These are phyloP conservation scores for Yamadazyma philogaea DNA, from an alignment of 805 yeast species.

Conservation along the genomic window DNA sequence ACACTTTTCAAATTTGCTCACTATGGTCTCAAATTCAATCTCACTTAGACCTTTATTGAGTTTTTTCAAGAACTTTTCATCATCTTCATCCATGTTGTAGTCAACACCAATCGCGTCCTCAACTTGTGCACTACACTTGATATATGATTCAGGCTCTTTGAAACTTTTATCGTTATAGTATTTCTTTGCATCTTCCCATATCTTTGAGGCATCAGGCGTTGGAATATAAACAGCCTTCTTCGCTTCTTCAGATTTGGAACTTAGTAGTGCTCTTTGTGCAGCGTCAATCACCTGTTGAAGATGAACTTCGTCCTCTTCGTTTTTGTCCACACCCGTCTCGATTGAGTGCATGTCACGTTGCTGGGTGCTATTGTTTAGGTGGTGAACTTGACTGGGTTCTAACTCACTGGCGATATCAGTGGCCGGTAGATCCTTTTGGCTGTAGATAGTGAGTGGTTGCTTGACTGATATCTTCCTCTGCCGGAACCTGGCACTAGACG, in stretches of 20 bases:
- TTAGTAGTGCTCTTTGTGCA: slow-evolving; percentile 58
- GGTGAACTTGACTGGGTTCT: slow-evolving; percentile 43
- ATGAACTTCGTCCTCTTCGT: slow-evolving; percentile 96
- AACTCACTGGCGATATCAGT: slow-evolving; percentile 48
- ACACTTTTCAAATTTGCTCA: slow-evolving; percentile 69
- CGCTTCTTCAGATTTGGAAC: slow-evolving; percentile 29
- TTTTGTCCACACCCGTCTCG: slow-evolving; percentile 97
- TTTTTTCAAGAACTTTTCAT: slow-evolving; percentile 59
- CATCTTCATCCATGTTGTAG: slow-evolving; percentile 88
- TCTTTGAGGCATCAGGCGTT: slow-evolving; percentile 88
- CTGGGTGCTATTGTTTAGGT: slow-evolving; percentile 50
- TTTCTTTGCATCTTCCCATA: slow-evolving; percentile 73
- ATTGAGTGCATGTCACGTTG: slow-evolving; percentile 85
- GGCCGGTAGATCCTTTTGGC: slow-evolving; percentile 78
- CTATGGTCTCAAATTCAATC: slow-evolving; percentile 79
- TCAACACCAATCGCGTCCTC: slow-evolving; percentile 87
- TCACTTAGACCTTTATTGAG: slow-evolving; percentile 58
- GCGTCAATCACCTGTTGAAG: slow-evolving; percentile 87
- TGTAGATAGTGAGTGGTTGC: slow-evolving; percentile 73
- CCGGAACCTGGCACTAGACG: slow-evolving; percentile 74
- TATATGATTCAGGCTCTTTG: slow-evolving; percentile 71
- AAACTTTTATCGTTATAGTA: slow-evolving; percentile 65
- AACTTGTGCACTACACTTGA: slow-evolving; percentile 90
- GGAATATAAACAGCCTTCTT: slow-evolving; percentile 72
- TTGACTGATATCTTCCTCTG: slow-evolving; percentile 94